Base-by-base conservation (phyloP, 116 monocot genomes). In the Zostera marina region DNA sequence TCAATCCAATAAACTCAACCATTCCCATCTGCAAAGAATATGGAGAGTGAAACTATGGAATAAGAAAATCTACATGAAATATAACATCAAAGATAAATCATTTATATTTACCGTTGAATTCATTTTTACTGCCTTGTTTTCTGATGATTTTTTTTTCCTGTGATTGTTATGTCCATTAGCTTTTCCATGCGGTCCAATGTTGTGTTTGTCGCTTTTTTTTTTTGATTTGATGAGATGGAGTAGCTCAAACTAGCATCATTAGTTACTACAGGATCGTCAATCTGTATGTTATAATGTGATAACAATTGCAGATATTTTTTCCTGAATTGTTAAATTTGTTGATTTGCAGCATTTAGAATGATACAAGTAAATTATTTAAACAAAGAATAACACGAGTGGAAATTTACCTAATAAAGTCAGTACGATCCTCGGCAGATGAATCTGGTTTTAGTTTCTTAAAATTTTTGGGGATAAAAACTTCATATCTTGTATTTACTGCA, bases 1-100 rank as follows among this genome's bases (percentile, higher is more conserved):
- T 80, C 76, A 92, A 63, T 58, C 92, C 92, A 54, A 92, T 60
- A 69, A 92, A 92, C 70, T 92, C 92, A 46, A 92, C 76, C 92
- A 92, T 92, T n/a, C 92, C 92, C 77, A 77, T 72, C 86, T 92
- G 51, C 64, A 77, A 42, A 69, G 46, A 55, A 23, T 0, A 49
- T 17, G 17, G 19, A 20, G 8, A 49, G 19, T 8, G 0, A 49
- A 20, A 41, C 15, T 11, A 59, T 24, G 25, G 47, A 40, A 52
- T 14, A 16, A 47, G 8, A 42, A 42, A 58, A 15, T 17, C 0
- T 2, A 49, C 20, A 16, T 20, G 19, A 20, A 16, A 44, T 41
- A 10, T 39, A 55, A 47, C 41, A 12, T 11, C 21, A 16, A 15
- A 61, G 51, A 21, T 3, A 44, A 41, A 32, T 5, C 32, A 32